These are phyloP conservation scores for Biscogniauxia marginata DNA, from an alignment of 2,329 filamentous ascomycete species.

Conservation along the genomic window DNA sequence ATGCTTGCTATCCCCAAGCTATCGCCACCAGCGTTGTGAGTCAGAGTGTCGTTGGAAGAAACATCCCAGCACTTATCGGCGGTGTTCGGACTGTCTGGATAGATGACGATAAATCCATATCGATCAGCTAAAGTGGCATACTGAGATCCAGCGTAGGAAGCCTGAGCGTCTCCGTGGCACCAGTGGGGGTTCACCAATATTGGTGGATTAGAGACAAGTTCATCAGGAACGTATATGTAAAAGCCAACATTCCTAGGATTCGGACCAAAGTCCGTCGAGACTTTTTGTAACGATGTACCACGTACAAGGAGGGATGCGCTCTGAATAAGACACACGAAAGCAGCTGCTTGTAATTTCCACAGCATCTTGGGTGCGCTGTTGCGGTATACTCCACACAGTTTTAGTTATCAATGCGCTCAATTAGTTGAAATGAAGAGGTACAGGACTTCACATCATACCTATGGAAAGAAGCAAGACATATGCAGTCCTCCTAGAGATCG, in stretches of 20 bases:
- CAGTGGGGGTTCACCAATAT: constrained; percentile 57
- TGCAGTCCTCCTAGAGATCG: neutral
- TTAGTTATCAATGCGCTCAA: neutral
- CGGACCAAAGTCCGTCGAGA: constrained; percentile 37
- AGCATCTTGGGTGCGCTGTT: constrained; percentile 3
- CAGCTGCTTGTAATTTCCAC: neutral
- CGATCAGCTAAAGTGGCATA: constrained; percentile 53
- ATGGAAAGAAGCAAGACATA: neutral
- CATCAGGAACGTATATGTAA: constrained; percentile 50
- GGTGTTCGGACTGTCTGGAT: constrained; percentile 33
- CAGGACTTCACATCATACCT: neutral
- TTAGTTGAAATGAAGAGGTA: neutral
- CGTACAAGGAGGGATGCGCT: neutral
- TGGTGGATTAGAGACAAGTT: constrained; percentile 42
- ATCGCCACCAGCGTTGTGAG: constrained; percentile 37
- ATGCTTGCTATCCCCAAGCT: constrained; percentile 40
- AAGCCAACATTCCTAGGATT: constrained; percentile 52
- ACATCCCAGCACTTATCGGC: constrained; percentile 58
- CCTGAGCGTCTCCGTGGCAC: constrained; percentile 53
- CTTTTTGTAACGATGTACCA: constrained; percentile 29
- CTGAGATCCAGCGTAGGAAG: constrained; percentile 48
- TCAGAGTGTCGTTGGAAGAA: constrained; percentile 39
- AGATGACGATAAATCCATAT: constrained; percentile 39
- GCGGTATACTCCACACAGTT: neutral
- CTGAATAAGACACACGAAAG: constrained; percentile 6